These are phyloP conservation scores for Eucalyptus lansdowneana DNA, from an alignment of 345 rosid genomes.

Conservation along the genomic window DNA sequence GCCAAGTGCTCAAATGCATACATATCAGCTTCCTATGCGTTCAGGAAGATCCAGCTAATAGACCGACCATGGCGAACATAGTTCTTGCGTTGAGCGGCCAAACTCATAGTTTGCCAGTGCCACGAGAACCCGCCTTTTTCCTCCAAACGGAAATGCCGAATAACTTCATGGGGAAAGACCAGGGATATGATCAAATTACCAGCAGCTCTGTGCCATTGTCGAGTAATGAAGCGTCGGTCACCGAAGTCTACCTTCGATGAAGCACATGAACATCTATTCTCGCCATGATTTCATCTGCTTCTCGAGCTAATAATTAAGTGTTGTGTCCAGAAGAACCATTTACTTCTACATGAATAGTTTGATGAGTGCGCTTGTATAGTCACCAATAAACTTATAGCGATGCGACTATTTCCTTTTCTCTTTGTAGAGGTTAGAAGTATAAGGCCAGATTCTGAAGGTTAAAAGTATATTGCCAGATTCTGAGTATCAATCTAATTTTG, in stretches of 20 bases:
- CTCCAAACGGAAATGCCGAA: background rate
- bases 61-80: too few relatives aligned
- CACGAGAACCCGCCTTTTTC: constrained; percentile 7
- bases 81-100: too few relatives aligned
- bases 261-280: background rate
- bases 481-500: too few relatives aligned
- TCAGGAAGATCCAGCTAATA: too few relatives aligned
- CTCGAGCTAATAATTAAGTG: background rate
- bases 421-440: too few relatives aligned
- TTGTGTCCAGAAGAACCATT: background rate
- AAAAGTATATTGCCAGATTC: too few relatives aligned
- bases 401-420: too few relatives aligned
- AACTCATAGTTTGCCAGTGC: too few relatives aligned
- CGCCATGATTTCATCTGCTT: background rate
- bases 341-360: background rate
- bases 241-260: background rate
- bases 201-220: background rate
- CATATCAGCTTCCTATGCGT: too few relatives aligned
- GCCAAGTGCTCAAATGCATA: too few relatives aligned
- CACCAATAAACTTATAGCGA: background rate
- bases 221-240: background rate
- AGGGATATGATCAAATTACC: background rate
- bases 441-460: too few relatives aligned
- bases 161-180: background rate
- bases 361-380: background rate